Percentiles rank a stretch among this genome's conserved stretches.
Conservation (phyloP, 2,329 filamentous ascomycete genomes). For the Lachnellula subtilissima region DNA sequence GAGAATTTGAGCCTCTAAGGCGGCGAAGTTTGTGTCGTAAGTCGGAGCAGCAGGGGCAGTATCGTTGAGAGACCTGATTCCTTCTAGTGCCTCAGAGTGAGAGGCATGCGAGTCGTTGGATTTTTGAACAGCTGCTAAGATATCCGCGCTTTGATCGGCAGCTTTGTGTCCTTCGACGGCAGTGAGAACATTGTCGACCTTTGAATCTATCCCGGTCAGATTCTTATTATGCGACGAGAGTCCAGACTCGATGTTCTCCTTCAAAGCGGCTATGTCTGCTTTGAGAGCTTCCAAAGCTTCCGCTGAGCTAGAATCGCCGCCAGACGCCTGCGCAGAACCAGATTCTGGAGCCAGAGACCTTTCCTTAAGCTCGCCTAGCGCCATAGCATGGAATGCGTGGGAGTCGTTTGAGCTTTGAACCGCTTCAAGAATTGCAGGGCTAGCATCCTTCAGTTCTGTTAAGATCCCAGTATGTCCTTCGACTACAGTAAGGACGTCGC, state of each 20-base stretch:
- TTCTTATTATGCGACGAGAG: slow-evolving; percentile 19
- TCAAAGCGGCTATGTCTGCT: slow-evolving; percentile 16
- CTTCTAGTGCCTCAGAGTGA: slow-evolving; percentile 18
- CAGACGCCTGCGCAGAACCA: not conserved
- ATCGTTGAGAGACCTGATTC: slow-evolving; percentile 6
- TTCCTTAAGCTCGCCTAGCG: slow-evolving; percentile 21
- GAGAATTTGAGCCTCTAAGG: slow-evolving; percentile 18
- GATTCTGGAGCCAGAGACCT: slow-evolving; percentile 12
- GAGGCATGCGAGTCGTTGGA: slow-evolving; percentile 24
- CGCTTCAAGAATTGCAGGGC: slow-evolving; percentile 20
- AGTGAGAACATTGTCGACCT: slow-evolving; percentile 21
- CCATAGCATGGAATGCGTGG: slow-evolving; percentile 17
- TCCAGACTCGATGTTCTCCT: slow-evolving; percentile 21
- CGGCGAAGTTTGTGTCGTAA: slow-evolving; percentile 8
- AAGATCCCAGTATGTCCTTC: slow-evolving; percentile 18
- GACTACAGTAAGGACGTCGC: slow-evolving; percentile 15
- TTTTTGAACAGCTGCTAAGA: slow-evolving; percentile 24
- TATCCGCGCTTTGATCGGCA: slow-evolving; percentile 19
- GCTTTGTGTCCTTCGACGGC: slow-evolving; percentile 19
- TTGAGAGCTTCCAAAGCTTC: slow-evolving; percentile 7
- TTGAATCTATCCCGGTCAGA: slow-evolving; percentile 17
- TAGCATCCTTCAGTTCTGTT: slow-evolving; percentile 19
- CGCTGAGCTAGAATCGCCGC: slow-evolving; percentile 4
- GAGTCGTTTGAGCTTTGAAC: slow-evolving; percentile 24
- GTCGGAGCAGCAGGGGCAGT: not conserved